A percentile compares a stretch with the other conserved stretches of the same genome.
phyloP scores from a whole-genome alignment of 1,284 basidiomycete genomes.

The Singerocomus inundabilis region DNA sequence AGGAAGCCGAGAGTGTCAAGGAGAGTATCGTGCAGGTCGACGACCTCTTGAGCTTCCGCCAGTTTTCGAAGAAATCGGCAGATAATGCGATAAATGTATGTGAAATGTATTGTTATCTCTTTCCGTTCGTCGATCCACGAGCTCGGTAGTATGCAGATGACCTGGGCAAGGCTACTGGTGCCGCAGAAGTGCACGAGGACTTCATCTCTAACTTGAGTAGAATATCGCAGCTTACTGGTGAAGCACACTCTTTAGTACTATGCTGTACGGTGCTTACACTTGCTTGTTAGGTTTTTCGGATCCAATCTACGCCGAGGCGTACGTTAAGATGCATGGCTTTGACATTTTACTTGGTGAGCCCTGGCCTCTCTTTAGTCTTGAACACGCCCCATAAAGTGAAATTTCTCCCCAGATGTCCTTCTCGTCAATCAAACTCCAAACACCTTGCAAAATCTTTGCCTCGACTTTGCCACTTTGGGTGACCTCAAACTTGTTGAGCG shows the following conservation, averaged over 20 bases:
- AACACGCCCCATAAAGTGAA: neutral
- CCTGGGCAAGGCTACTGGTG: conserved; percentile 87
- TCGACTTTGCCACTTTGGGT: conserved; percentile 97
- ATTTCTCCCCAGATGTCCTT: conserved; percentile 68
- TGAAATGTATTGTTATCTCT: conserved; percentile 9
- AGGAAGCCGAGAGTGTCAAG: conserved; percentile 77
- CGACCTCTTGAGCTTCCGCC: conserved; percentile 89
- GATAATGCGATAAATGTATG: conserved; percentile 82
- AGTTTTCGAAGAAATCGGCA: conserved; percentile 88
- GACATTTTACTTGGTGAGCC: conserved; percentile 84
- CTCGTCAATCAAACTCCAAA: conserved; percentile 96
- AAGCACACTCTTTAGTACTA: neutral
- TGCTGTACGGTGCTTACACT: neutral
- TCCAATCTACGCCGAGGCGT: conserved; percentile 97
- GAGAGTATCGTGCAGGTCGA: conserved; percentile 84
- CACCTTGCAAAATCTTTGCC: conserved; percentile 94
- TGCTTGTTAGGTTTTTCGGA: conserved; percentile 83
- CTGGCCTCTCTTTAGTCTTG: neutral
- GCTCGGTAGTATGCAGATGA: conserved; percentile 80
- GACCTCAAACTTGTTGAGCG: conserved; percentile 98
- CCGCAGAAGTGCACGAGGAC: conserved; percentile 84
- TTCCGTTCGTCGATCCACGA: conserved; percentile 1
- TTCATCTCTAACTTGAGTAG: conserved; percentile 95
- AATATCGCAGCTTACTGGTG: conserved; percentile 93
- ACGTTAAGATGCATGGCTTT: conserved; percentile 98